Evolutionary conservation across 1,284 basidiomycete species (phyloP), one percentile per base, ranked within the genome.

Genomic region (Apiotrichum gamsii): DNA sequence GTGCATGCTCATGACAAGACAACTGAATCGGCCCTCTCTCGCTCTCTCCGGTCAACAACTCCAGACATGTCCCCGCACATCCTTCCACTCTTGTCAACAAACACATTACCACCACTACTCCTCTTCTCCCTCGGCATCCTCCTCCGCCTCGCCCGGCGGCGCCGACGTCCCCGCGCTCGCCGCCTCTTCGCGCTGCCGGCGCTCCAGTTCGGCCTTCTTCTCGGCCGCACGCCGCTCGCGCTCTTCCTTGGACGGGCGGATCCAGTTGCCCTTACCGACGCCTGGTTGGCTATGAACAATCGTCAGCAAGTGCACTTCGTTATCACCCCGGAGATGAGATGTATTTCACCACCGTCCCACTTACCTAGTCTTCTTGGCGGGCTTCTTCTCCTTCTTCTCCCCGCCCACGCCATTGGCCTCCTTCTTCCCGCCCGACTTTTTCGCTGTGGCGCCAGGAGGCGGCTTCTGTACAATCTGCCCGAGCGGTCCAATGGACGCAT

Each of bases 231-330:
- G 46, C 23, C 57, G 52, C 16, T 61, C 58, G 23, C 56, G 49
- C 43, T 65, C 66, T 40, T 69, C 65, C 47, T 71, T 71, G n/a
- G 64, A 57, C 18, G 69, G 69, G 10, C 69, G 61, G 29, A 65
- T 60, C 69, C 69, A 71, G 52, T 71, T 71, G 21, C 69, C 69
- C 51, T 69, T 71, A 15, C 69, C 69, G 9, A 69, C 62, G 16
- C 68, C 68, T 0, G 59, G 59, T 53, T 60, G 57, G n/a, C 60
- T 63, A 25, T 5, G n/a, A 19, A 29, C 4, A n/a, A 11, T 5
- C 18, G 37, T 41, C 28, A 47, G 41, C 41, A 10, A 13, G n/a
- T n/a, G n/a, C n/a, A n/a, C n/a, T n/a, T n/a, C n/a, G n/a, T n/a
- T n/a, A n/a, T n/a, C n/a, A n/a, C n/a, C n/a, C n/a, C n/a, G n/a